These are phyloP conservation scores for Myrica gale DNA, from an alignment of 306 rosid species.

Conservation along the genomic window DNA sequence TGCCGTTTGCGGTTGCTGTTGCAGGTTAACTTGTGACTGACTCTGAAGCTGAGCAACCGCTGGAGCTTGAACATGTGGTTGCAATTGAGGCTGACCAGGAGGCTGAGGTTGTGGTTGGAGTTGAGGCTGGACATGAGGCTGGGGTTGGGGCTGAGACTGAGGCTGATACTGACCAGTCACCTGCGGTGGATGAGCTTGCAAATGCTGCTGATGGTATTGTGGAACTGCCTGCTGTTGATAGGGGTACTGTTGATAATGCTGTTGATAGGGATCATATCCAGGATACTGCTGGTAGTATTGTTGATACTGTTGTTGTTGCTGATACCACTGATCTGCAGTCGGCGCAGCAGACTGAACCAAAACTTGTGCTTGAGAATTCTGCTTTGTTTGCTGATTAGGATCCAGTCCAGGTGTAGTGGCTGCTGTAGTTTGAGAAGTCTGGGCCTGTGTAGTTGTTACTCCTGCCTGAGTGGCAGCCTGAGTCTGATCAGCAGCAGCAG, in stretches of 20 bases:
- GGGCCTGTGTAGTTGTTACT: constrained; percentile 50
- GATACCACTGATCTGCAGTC: constrained; percentile 86
- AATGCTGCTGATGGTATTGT: constrained; percentile 54
- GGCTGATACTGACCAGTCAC: constrained; percentile 24
- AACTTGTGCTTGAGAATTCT: constrained; percentile 62
- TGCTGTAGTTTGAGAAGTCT: constrained; percentile 50
- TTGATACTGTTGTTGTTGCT: constrained; percentile 82
- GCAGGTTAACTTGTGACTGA: constrained; percentile 60
- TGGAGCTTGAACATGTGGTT: constrained; percentile 36
- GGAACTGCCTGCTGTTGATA: constrained; percentile 66
- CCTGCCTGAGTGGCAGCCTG: constrained; percentile 47
- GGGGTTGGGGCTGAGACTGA: constrained; percentile 26
- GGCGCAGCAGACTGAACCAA: constrained; percentile 49
- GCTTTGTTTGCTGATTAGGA: constrained; percentile 50
- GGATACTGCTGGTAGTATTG: constrained; percentile 92
- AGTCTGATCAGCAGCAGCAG: constrained; percentile 52
- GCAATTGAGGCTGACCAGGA: constrained; percentile 45
- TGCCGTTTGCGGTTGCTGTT: constrained; percentile 53
- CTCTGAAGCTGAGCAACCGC: constrained; percentile 52
- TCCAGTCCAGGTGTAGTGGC: constrained; percentile 54
- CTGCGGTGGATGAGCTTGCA: constrained; percentile 43
- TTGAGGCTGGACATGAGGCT: constrained; percentile 38
- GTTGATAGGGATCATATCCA: constrained; percentile 87
- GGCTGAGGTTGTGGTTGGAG: constrained; percentile 35
- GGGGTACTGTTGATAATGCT: constrained; percentile 84